Evolutionary conservation across 768 basidiomycete genomes (phyloP).

Genomic region (Mrakia blollopis): DNA sequence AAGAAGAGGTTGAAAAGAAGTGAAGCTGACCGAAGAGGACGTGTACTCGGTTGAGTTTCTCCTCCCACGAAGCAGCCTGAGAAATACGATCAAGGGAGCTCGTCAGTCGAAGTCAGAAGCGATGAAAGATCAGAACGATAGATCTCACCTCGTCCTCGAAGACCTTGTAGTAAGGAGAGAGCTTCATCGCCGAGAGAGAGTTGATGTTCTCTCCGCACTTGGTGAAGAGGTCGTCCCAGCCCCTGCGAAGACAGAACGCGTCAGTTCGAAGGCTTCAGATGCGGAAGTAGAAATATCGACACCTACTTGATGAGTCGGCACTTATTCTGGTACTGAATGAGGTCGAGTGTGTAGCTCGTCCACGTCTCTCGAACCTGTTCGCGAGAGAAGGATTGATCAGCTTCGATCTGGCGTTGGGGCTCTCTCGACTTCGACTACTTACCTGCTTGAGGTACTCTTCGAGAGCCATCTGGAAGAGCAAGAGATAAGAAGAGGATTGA

Average conservation of each 20-base stretch:
- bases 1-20: not conserved
- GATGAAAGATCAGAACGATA: not conserved
- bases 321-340: slow-evolving; percentile 98
- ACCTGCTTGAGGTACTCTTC: slow-evolving; percentile 52
- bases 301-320: slow-evolving; percentile 82
- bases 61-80: slow-evolving; percentile 87
- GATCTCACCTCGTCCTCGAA: slow-evolving; percentile 47
- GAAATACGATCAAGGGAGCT: not conserved
- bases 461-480: slow-evolving; percentile 43
- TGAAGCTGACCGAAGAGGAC: slow-evolving; percentile 77
- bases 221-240: slow-evolving; percentile 94
- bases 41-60: slow-evolving; percentile 92
- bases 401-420: slow-evolving; percentile 57
- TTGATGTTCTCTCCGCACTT: slow-evolving; percentile 97
- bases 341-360: slow-evolving; percentile 89
- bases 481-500: too few species aligned
- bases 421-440: slow-evolving; percentile 28
- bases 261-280: not conserved
- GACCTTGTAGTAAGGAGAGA: slow-evolving; percentile 95
- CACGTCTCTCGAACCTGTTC: slow-evolving; percentile 95
- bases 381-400: slow-evolving; percentile 54
- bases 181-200: slow-evolving; percentile 91
- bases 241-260: slow-evolving; percentile 50
- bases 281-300: not conserved
- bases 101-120: not conserved